Evolutionary conservation across 352 stramenopile genomes (phyloP), one percentile per base, ranked within the genome.

Genomic region (Globisporangium yorkense): DNA sequence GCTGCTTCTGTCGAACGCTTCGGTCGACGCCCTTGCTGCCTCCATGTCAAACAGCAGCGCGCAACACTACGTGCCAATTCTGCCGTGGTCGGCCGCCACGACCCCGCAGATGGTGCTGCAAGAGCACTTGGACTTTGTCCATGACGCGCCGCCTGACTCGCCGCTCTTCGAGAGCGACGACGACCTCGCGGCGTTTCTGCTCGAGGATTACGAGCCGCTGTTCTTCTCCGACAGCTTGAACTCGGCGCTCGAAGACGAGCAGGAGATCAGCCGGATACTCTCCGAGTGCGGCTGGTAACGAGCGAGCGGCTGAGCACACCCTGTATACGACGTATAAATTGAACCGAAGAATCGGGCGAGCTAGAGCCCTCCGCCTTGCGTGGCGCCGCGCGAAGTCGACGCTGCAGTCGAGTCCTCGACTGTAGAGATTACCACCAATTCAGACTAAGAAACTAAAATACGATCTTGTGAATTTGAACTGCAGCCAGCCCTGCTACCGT

Each of bases 231-330:
- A 61, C 54, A 54, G 51, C 24, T 31, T 59, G 3, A 44, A 54
- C 9, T 24, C 58, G 2, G 51, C 58, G 33, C 46, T 59, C 33
- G 58, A 63, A 35, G 58, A 63, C 51, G 58, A 63, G 51, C 45
- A 59, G n/a, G 58, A 63, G 51, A 63, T 63, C 58, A 63, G 58
- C 10, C 43, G 58, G 51, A 63, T 63, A 55, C 58, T 63, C 58
- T 35, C 50, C 24, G 58, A 63, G 58, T 63, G 50, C 15, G 58
- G 58, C 37, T 63, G 58, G 58, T 63, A 40, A 63, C 15, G 27
- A 41, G 27, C 16, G 15, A 53, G 24, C 15, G 24, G 5, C 2
- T 24, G 27, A 52, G 31, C 47, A 53, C 29, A 20, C 7, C 24
- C 2, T 40, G 47, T 35, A 35, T 10, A 41, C 24, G 15, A 39